Evolutionary conservation across 768 basidiomycete genomes (phyloP), one percentile per base, ranked within the genome.

Genomic region (Serendipita sp.): DNA sequence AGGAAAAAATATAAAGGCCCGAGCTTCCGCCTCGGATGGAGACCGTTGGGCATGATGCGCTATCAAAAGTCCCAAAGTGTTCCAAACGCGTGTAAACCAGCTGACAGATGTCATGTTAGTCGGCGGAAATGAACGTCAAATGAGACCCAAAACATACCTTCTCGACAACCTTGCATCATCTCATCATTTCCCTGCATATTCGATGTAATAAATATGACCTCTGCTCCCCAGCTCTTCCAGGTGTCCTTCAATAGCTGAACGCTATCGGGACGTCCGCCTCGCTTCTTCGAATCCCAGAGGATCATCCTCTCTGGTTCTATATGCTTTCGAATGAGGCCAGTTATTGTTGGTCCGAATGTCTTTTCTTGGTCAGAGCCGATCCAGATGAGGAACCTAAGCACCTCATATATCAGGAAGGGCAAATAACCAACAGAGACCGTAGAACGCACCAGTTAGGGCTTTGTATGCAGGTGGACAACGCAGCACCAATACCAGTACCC

Each of bases 151-250:
- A 85, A 85, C 26, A 81, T 81, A 60, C 79, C 80, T 66, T 78
- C 78, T 71, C 83, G 87, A 75, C 82, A 88, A 22, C 85, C 87
- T 70, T 85, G 76, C 79, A 87, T 88, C 64, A 90, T 84, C 68
- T 90, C 86, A 14, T 79, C 75, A 71, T 90, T 89, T 30, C 87
- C 87, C 42, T 82, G 77, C 67, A 79, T 84, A 74, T 90, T 90
- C n/a, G 86, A 88, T 5, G 87, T 90, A 71, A 90, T 86, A 72
- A 90, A 87, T 28, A 89, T 82, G 48, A 90, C 83, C 74, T 90
- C 87, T 1, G 87, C 87, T 43, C 81, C 76, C 84, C 84, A 90
- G 45, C 76, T 78, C 28, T 78, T 70, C 67, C 86, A 86, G 2
- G 77, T 79, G 64, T 89, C 85, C 68, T 81, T 82, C 69, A 89